Evolutionary conservation across 208 protist species (phyloP), one percentile per base, ranked within the genome.

Genomic region (Trypanosoma boissoni): DNA sequence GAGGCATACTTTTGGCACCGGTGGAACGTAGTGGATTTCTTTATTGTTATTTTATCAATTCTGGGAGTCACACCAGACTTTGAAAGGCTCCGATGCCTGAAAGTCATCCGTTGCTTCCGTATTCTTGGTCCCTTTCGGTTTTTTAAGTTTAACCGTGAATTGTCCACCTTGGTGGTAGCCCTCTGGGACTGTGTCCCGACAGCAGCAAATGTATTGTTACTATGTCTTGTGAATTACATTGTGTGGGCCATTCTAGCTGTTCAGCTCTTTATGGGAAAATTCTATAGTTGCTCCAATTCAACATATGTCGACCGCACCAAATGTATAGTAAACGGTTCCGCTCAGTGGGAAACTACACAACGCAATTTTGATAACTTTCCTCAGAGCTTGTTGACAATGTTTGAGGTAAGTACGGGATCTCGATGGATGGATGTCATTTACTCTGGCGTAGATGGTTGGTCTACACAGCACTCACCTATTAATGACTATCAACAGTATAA

Each of bases 191-290:
- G 76, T 72, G 68, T 96, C 18, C 94, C 91, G 3, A 82, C 68
- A 14, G 57, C 97, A 12, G 77, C 83, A 14, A 92, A 94, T 54
- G 79, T 97, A 26, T 80, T 86, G 54, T 62, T 96, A 18, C 58
- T 96, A 27, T 92, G 82, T 73, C 64, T 91, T 44, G 69, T 96
- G 61, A 92, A 97, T 73, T 96, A 94, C 69, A 73, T 96, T 58
- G 78, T 97, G 34, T 97, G 92, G 80, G 74, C 82, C 61, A 96
- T 97, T 68, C 58, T 97, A 34, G 94, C 92, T 41, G 76, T 94
- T 32, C 90, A 88, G 42, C 83, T 96, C 52, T 95, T 97, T 73
- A 88, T 83, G 64, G 90, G 88, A 58, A 76, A 85, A 64, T 87
- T 92, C 60, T 78, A 83, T 48, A 75, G 57, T 44, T 97, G 92